A percentile compares a stretch with the other conserved stretches of the same genome.
Evolutionary conservation across 2,329 filamentous ascomycete species (phyloP).

Genomic region (Colletotrichum incanum): DNA sequence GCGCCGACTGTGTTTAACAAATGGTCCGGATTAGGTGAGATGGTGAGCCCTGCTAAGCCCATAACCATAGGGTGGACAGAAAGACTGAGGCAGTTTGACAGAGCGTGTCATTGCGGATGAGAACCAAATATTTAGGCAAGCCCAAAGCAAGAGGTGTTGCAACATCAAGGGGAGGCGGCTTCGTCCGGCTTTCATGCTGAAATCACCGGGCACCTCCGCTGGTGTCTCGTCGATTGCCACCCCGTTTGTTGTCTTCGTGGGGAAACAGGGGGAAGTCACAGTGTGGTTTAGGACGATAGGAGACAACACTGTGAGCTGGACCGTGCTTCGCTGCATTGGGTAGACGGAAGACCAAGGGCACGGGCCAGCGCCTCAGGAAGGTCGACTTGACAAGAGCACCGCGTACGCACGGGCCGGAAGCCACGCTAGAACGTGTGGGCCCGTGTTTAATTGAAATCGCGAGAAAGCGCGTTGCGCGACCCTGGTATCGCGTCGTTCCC

Average conservation of each 20-base stretch:
- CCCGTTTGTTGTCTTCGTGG: conserved; percentile 11
- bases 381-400: background rate
- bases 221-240: conserved; percentile 31
- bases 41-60: background rate
- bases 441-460: conserved; percentile 36
- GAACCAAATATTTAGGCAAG: background rate
- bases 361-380: background rate
- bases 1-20: background rate
- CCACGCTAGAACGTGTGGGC: background rate
- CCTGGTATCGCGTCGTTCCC: conserved; percentile 34
- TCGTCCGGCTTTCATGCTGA: conserved; percentile 28
- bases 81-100: background rate
- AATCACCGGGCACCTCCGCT: conserved; percentile 39
- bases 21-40: conserved; percentile 34
- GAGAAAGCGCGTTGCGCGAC: conserved; percentile 35
- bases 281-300: background rate
- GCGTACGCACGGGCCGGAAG: conserved; percentile 6
- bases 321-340: conserved; percentile 3
- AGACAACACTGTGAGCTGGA: conserved; percentile 2
- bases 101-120: conserved; percentile 1
- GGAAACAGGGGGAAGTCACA: conserved; percentile 18
- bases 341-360: conserved; percentile 9
- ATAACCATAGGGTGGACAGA: background rate
- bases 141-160: conserved; percentile 11
- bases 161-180: conserved; percentile 27